Evolutionary conservation across 2,329 filamentous ascomycete species (phyloP).

Genomic region (Magnaporthiopsis incrustans): DNA sequence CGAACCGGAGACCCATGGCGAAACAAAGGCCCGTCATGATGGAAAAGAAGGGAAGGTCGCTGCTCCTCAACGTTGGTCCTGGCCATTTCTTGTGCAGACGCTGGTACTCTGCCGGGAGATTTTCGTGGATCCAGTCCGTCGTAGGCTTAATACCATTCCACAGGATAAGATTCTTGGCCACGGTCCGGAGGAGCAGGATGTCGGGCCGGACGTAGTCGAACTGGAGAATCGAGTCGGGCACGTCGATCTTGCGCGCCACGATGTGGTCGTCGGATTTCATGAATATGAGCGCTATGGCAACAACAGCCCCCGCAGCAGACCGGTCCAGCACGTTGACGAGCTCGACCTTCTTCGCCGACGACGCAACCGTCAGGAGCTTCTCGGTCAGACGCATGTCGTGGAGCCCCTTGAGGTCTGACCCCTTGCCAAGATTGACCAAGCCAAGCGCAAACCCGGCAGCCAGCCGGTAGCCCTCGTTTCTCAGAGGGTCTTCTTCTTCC

Average conservation of each 20-base stretch:
- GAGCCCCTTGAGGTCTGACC: conserved; percentile 76
- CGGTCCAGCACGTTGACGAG: conserved; percentile 89
- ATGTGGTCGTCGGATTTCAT: conserved; percentile 92
- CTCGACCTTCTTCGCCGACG: conserved; percentile 83
- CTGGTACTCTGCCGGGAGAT: conserved; percentile 64
- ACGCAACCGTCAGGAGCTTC: conserved; percentile 75
- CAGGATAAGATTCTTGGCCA: conserved; percentile 85
- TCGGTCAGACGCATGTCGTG: conserved; percentile 93
- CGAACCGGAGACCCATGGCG: conserved; percentile 64
- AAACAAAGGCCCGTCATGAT: conserved; percentile 87
- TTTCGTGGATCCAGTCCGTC: conserved; percentile 66
- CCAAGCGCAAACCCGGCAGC: conserved; percentile 90
- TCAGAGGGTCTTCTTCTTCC: conserved; percentile 76
- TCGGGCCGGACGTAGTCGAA: conserved; percentile 96
- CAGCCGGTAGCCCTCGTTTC: conserved; percentile 92
- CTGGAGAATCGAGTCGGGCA: conserved; percentile 81
- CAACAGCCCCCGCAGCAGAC: conserved; percentile 84
- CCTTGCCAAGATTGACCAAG: conserved; percentile 89
- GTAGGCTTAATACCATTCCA: conserved; percentile 76
- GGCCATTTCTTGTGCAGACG: conserved; percentile 19
- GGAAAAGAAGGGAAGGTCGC: conserved; percentile 87
- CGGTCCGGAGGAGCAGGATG: conserved; percentile 79
- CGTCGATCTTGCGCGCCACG: conserved; percentile 84
- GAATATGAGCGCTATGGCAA: conserved; percentile 85
- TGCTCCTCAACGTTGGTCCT: conserved; percentile 52